phyloP scores from a whole-genome alignment of 805 yeast species.

The Candida cerambycidarum region DNA sequence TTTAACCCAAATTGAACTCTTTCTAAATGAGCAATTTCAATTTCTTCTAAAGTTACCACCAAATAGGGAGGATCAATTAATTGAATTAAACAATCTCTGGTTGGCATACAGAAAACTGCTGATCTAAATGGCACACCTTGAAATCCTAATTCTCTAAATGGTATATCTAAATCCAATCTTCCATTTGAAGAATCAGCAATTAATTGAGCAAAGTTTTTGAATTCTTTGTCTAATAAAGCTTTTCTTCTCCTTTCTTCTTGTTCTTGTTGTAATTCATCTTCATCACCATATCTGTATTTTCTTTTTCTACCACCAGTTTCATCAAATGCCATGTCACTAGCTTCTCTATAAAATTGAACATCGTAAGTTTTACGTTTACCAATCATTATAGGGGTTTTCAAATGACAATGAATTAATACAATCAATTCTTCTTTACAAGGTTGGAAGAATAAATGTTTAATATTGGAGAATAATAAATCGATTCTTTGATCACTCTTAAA shows the following conservation, averaged over 20 bases:
- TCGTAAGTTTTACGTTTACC: constrained; percentile 95
- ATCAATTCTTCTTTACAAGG: constrained; percentile 93
- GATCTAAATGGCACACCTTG: constrained; percentile 97
- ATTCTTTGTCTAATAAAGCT: constrained; percentile 87
- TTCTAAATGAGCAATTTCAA: constrained; percentile 93
- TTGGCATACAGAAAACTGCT: constrained; percentile 92
- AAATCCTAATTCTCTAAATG: constrained; percentile 95
- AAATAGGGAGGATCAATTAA: constrained; percentile 92
- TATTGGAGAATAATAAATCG: constrained; percentile 85
- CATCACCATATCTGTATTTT: constrained; percentile 89
- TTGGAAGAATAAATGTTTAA: constrained; percentile 92
- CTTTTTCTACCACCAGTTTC: constrained; percentile 95
- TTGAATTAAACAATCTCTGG: constrained; percentile 94
- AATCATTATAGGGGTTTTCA: constrained; percentile 89
- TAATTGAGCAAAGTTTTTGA: constrained; percentile 82
- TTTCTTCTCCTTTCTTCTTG: constrained; percentile 96
- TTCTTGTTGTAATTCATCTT: constrained; percentile 97
- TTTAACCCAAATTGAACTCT: constrained; percentile 96
- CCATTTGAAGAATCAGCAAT: constrained; percentile 89
- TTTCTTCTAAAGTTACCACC: constrained; percentile 86
- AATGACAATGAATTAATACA: constrained; percentile 88
- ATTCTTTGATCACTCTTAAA: constrained; percentile 81
- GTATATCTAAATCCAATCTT: constrained; percentile 82
- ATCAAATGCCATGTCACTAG: constrained; percentile 92
- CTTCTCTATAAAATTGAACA: constrained; percentile 95